These are phyloP conservation scores for Pestalotiopsis sp. DNA, from an alignment of 2,329 filamentous ascomycete species.

Conservation along the genomic window DNA sequence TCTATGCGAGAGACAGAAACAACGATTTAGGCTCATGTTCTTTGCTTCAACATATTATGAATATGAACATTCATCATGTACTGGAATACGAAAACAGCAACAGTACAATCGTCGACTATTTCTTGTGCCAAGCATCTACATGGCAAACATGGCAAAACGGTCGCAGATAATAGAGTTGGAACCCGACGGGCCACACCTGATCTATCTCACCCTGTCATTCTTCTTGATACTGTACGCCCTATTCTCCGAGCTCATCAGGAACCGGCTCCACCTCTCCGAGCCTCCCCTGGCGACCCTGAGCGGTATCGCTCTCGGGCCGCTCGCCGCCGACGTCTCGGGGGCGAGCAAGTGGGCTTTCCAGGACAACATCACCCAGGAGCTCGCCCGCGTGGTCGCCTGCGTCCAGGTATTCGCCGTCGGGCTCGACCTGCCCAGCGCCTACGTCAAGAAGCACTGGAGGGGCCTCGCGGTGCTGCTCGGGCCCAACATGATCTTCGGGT, in stretches of 20 bases:
- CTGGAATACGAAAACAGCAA: not conserved
- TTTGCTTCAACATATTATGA: not conserved
- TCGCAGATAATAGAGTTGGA: not conserved
- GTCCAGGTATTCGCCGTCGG: constrained; percentile 65
- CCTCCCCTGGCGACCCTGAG: constrained; percentile 2
- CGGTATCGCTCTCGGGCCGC: not conserved
- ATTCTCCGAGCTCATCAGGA: constrained; percentile 5
- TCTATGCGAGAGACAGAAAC: not conserved
- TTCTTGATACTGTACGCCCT: constrained; percentile 7
- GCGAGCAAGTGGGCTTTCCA: not conserved
- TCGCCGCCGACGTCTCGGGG: not conserved
- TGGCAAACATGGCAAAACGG: not conserved
- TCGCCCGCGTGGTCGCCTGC: constrained; percentile 1
- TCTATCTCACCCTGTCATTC: not conserved
- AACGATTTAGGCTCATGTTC: not conserved
- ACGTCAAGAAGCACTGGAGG: constrained; percentile 50
- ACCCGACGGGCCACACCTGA: constrained; percentile 1
- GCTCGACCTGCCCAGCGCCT: constrained; percentile 62
- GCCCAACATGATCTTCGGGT: constrained; percentile 65
- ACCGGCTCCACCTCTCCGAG: constrained; percentile 7
- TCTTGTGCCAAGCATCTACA: not conserved
- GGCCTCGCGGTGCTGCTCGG: constrained; percentile 58
- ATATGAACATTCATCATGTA: not conserved
- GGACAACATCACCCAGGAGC: constrained; percentile 2
- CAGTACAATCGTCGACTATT: too few relatives aligned